phyloP scores from a whole-genome alignment of 306 rosid genomes.

The Cicer cuneatum region DNA sequence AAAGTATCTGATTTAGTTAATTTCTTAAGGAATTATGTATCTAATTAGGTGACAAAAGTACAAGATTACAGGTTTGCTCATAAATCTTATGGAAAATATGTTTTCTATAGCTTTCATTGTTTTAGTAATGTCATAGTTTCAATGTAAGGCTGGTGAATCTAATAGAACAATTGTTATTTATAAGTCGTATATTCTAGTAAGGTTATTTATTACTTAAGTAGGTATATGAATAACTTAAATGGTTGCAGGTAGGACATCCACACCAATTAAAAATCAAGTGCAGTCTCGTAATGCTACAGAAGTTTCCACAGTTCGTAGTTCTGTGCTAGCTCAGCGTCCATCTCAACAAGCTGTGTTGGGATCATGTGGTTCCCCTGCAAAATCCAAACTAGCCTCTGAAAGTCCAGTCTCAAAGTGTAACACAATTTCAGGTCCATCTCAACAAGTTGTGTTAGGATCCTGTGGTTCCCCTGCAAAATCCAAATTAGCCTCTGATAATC shows the following conservation, averaged over 20 bases:
- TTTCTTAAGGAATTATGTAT: slow-evolving; percentile 9
- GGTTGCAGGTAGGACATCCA: slow-evolving; percentile 52
- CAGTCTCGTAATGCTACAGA: slow-evolving; percentile 45
- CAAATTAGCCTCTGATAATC: slow-evolving; percentile 49
- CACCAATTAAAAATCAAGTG: slow-evolving; percentile 46
- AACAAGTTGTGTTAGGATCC: slow-evolving; percentile 50
- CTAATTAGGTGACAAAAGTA: neutral
- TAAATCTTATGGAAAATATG: slow-evolving; percentile 9
- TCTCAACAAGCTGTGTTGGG: slow-evolving; percentile 53
- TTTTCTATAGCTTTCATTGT: neutral
- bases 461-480: slow-evolving; percentile 53
- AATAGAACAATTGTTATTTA: slow-evolving; percentile 2
- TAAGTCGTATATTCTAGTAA: neutral
- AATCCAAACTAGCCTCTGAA: slow-evolving; percentile 52
- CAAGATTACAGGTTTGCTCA: neutral
- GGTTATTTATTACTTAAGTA: slow-evolving; percentile 28
- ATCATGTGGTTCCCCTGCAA: slow-evolving; percentile 50
- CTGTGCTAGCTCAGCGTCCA: slow-evolving; percentile 48
- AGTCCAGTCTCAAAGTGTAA: slow-evolving; percentile 54
- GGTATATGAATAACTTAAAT: slow-evolving; percentile 36
- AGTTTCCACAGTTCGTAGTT: slow-evolving; percentile 39
- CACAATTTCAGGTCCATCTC: slow-evolving; percentile 47
- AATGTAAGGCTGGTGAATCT: slow-evolving; percentile 1
- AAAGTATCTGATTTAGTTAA: neutral
- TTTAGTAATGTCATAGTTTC: slow-evolving; percentile 9